Evolutionary conservation across 257 asterid species (phyloP).

Genomic region (Gentiana macrophylla): DNA sequence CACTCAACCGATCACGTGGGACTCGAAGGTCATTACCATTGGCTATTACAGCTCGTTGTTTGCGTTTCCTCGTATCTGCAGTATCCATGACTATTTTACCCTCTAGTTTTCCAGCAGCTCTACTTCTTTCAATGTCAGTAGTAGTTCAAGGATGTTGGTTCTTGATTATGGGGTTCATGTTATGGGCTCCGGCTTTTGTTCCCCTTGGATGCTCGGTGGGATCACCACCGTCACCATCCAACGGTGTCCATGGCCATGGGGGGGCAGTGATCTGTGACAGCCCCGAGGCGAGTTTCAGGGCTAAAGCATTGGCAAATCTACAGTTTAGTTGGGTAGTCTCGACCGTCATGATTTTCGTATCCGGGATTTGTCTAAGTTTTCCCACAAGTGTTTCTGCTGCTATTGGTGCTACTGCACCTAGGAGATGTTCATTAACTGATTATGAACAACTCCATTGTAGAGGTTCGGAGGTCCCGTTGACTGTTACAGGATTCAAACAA

Average conservation of each 20-base stretch:
- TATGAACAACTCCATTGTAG: slow-evolving; percentile 44
- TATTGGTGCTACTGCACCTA: not conserved
- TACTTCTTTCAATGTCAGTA: slow-evolving; percentile 48
- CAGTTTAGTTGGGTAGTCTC: slow-evolving; percentile 76
- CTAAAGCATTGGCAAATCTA: slow-evolving; percentile 68
- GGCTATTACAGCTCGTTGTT: slow-evolving; percentile 70
- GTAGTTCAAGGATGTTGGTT: slow-evolving; percentile 83
- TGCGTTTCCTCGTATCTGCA: slow-evolving; percentile 47
- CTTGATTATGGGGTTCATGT: slow-evolving; percentile 59
- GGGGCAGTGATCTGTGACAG: slow-evolving; percentile 53
- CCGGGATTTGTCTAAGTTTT: slow-evolving; percentile 22
- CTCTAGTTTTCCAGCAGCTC: slow-evolving; percentile 50
- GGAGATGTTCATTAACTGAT: slow-evolving; percentile 27
- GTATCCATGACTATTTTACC: slow-evolving; percentile 32
- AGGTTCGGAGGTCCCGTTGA: slow-evolving; percentile 18
- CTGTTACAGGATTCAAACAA: slow-evolving; percentile 13
- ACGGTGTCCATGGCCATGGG: slow-evolving; percentile 8
- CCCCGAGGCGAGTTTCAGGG: slow-evolving; percentile 42
- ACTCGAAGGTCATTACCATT: slow-evolving; percentile 83
- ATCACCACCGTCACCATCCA: slow-evolving; percentile 10
- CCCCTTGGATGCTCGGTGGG: slow-evolving; percentile 43
- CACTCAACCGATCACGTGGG: slow-evolving; percentile 78
- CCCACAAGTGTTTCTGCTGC: slow-evolving; percentile 18
- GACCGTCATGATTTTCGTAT: slow-evolving; percentile 36
- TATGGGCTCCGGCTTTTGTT: slow-evolving; percentile 50